Conservation (phyloP, 129 eudicot species). For the Flaveria linearis region DNA sequence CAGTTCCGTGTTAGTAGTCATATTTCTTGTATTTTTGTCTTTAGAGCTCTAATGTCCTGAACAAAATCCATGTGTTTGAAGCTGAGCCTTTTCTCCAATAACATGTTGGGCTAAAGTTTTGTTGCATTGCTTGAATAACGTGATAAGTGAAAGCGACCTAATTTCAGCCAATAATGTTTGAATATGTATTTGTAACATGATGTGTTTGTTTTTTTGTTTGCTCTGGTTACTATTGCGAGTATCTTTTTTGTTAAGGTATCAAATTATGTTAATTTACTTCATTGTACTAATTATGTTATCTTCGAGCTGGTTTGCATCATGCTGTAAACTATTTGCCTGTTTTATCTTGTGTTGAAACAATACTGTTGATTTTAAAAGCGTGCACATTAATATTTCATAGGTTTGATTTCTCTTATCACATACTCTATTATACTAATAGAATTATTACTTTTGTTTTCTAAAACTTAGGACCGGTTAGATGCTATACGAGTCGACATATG, state of each 20-base stretch:
- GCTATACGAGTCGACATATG: conserved; percentile 73
- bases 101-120: no score
- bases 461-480: conserved; percentile 45
- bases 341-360: neutral
- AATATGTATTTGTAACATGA: neutral
- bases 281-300: neutral
- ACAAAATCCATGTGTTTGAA: neutral
- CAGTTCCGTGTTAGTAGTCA: neutral
- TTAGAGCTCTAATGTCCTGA: neutral
- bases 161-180: neutral
- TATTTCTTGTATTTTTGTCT: conserved; percentile 9
- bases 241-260: neutral
- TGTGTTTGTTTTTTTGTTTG: neutral
- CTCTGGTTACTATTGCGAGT: neutral
- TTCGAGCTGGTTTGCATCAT: neutral
- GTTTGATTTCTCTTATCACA: neutral
- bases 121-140: no score
- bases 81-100: neutral
- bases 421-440: neutral
- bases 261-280: neutral
- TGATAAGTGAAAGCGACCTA: neutral
- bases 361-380: neutral
- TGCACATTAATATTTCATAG: neutral
- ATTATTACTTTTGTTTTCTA: neutral
- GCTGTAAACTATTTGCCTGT: neutral